phyloP scores from a whole-genome alignment of 2,329 filamentous ascomycete species.

The Fusarium drepaniforme region DNA sequence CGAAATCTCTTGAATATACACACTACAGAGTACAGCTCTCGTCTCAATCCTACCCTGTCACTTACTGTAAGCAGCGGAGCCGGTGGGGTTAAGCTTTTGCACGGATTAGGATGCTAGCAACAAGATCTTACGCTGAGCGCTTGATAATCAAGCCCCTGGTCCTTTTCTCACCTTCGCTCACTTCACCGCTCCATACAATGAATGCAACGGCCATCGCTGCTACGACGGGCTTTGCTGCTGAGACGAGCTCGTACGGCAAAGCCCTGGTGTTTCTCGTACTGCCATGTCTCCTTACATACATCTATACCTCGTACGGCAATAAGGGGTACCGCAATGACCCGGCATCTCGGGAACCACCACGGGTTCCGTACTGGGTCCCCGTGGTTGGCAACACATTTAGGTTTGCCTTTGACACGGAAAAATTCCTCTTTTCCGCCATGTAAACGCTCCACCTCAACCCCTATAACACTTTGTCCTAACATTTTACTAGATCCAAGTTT shows the following conservation, averaged over 20 bases:
- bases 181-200: slow-evolving; percentile 13
- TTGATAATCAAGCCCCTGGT: background rate
- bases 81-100: background rate
- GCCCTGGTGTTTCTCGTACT: background rate
- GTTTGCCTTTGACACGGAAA: slow-evolving; percentile 30
- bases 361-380: slow-evolving; percentile 33
- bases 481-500: slow-evolving; percentile 24
- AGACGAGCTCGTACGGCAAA: background rate
- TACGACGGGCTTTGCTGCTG: background rate
- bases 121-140: background rate
- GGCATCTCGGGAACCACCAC: slow-evolving; percentile 14
- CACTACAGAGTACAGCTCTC: background rate
- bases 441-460: background rate
- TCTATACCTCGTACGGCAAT: slow-evolving; percentile 15
- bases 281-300: slow-evolving; percentile 19
- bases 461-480: background rate
- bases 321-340: slow-evolving; percentile 2
- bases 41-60: background rate
- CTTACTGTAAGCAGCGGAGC: background rate
- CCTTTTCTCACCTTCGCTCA: background rate
- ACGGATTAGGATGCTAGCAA: background rate
- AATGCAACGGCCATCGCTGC: background rate
- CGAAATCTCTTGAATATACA: background rate
- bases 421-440: slow-evolving; percentile 25
- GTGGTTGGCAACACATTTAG: slow-evolving; percentile 27